Evolutionary conservation across 2,329 filamentous ascomycete species (phyloP), one percentile per base, ranked within the genome.

Genomic region (Sporothrix brunneoviolacea): DNA sequence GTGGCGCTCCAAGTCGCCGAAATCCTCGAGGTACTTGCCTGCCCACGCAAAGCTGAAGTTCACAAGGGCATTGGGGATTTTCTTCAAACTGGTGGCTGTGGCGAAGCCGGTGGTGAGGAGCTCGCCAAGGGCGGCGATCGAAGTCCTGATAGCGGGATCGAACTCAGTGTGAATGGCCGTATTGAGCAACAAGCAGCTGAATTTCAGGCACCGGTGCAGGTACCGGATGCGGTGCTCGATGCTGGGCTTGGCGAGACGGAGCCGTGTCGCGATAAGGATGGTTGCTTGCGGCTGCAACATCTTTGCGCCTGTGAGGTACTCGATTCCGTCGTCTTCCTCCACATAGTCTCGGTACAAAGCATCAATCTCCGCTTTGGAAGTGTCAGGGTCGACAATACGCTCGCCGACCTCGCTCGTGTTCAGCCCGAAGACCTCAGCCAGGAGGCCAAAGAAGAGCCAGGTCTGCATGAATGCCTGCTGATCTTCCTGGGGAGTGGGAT

Each of bases 391-490:
- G 16, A 46, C 41, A 9, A 41, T 21, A 4, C 41, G 18, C 4
- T 13, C 16, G n/a, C 32, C 30, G 3, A n/a, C 6, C 7, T 41
- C 48, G 21, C 24, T 22, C 44, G 60, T 58, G 39, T 64, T 63
- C 4, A 62, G 44, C 19, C 59, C 57, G 4, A 65, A 33, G 24
- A 63, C 57, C 46, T 68, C 65, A 5, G 61, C 56, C 15, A 63
- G 27, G 4, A 63, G 52, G 0, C 65, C 64, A 51, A 67, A 64
- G 44, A 59, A 66, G 8, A 68, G 54, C 64, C 65, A 67, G 7
- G 60, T 65, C 46, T 67, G 65, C 13, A 63, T 41, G 37, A 65
- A 63, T 0, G 56, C 47, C 30, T 63, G 28, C 8, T 37, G 43
- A 8, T 38, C 43, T 1, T 18, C 10, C 22, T 37, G 43, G n/a